phyloP scores from a whole-genome alignment of 192 early-diverging fungal species.

The Kickxella alabastrina region DNA sequence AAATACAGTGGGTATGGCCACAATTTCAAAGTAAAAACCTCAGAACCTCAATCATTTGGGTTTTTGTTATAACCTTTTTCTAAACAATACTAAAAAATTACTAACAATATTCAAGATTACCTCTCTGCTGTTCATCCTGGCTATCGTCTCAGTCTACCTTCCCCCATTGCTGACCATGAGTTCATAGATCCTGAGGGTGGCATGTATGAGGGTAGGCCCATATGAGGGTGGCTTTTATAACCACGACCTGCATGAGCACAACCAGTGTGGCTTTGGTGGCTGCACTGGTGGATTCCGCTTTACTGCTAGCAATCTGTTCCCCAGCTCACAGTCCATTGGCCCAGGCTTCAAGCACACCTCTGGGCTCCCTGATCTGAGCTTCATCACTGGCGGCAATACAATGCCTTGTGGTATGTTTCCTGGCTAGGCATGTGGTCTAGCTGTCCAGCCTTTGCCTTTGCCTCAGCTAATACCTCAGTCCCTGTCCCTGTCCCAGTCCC shows the following conservation, averaged over 20 bases:
- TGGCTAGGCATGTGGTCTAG: not conserved
- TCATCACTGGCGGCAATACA: not conserved
- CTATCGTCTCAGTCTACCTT: conserved; percentile 5
- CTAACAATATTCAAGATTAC: conserved; percentile 25
- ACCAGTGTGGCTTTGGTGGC: conserved; percentile 7
- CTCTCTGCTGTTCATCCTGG: conserved; percentile 9
- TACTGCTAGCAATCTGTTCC: not conserved
- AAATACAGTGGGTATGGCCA: not conserved
- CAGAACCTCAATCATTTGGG: conserved; percentile 2
- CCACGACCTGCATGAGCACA: conserved; percentile 3
- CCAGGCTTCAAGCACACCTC: conserved; percentile 2
- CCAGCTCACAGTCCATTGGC: conserved; percentile 6
- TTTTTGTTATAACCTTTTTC: not conserved
- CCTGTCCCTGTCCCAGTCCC: not conserved
- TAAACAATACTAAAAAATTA: not conserved
- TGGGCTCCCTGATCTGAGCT: not conserved
- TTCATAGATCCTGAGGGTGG: no score
- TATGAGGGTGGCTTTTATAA: not conserved
- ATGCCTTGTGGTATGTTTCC: not conserved
- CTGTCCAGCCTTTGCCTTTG: conserved; percentile 1
- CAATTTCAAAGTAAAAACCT: not conserved
- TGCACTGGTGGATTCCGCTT: conserved; percentile 4
- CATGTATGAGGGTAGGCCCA: no score
- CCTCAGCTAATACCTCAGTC: not conserved
- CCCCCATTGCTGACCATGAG: conserved; percentile 4